Conservation (phyloP, 2,329 filamentous ascomycete genomes). For the Aspergillus ochraceoroseus region DNA sequence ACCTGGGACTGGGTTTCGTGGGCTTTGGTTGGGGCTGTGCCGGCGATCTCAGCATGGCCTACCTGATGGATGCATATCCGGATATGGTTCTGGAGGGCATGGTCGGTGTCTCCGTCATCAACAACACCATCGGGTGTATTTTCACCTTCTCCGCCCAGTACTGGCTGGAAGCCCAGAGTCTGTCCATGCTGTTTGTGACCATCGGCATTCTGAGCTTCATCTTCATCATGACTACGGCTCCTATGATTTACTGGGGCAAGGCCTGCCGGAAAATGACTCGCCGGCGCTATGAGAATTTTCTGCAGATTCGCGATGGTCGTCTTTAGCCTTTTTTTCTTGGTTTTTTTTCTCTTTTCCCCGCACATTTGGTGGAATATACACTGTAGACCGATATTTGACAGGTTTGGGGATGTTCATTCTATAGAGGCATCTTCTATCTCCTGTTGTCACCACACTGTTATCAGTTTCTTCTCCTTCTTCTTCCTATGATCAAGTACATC, state of each 20-base stretch:
- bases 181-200: slow-evolving; percentile 3
- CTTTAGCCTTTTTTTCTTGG: too few species aligned
- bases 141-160: slow-evolving; percentile 41
- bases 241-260: slow-evolving; percentile 26
- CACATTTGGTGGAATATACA: too few species aligned
- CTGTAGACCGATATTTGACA: too few species aligned
- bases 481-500: too few species aligned
- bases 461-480: too few species aligned
- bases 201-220: slow-evolving; percentile 16
- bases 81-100: slow-evolving; percentile 48
- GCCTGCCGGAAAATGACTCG: too few species aligned
- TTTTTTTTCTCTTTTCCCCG: too few species aligned
- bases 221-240: slow-evolving; percentile 19
- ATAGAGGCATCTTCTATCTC: too few species aligned
- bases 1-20: not conserved
- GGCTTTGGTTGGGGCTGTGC: slow-evolving; percentile 4
- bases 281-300: too few species aligned
- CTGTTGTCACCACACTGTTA: too few species aligned
- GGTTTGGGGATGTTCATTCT: too few species aligned
- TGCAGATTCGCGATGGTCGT: too few species aligned
- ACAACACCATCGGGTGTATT: slow-evolving; percentile 43
- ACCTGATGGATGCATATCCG: slow-evolving; percentile 5
- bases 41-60: not conserved
- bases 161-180: slow-evolving; percentile 19
- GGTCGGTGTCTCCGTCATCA: slow-evolving; percentile 44